phyloP scores from a whole-genome alignment of 208 protist genomes.

The Novymonas esmeraldas region DNA sequence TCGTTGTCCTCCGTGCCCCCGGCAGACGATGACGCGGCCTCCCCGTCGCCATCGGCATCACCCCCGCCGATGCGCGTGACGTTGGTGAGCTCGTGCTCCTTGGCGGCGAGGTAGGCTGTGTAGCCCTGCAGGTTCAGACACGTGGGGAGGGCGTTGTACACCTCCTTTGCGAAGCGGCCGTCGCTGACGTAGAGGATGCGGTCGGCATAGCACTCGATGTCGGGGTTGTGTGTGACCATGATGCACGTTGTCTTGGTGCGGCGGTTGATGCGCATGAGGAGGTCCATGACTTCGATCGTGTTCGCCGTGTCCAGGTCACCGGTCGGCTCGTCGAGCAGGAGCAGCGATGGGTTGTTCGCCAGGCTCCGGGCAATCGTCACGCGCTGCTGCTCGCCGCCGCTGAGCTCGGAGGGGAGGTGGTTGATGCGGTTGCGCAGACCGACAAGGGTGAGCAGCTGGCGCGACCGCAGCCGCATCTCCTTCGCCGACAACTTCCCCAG shows the following conservation, averaged over 20 bases:
- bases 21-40: not conserved
- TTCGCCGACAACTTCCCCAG: conserved; percentile 80
- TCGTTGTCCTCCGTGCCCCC: not conserved
- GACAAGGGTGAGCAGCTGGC: conserved; percentile 91
- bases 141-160: conserved; percentile 84
- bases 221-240: conserved; percentile 98
- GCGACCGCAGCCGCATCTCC: conserved; percentile 85
- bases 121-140: conserved; percentile 82
- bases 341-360: conserved; percentile 94
- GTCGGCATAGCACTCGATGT: conserved; percentile 98
- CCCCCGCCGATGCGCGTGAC: conserved; percentile 9
- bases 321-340: conserved; percentile 97
- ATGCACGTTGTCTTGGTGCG: conserved; percentile 93
- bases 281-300: conserved; percentile 97
- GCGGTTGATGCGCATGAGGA: conserved; percentile 96
- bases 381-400: conserved; percentile 97
- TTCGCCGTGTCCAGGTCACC: conserved; percentile 96
- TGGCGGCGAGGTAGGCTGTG: conserved; percentile 65
- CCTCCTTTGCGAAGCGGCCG: conserved; percentile 91
- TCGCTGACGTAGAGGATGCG: conserved; percentile 95
- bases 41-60: not conserved
- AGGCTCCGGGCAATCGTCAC: conserved; percentile 94
- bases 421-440: conserved; percentile 95
- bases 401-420: conserved; percentile 96
- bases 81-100: conserved; percentile 39